These are phyloP conservation scores for Bacidia gigantensis DNA, from an alignment of 495 filamentous ascomycete species.

Conservation along the genomic window DNA sequence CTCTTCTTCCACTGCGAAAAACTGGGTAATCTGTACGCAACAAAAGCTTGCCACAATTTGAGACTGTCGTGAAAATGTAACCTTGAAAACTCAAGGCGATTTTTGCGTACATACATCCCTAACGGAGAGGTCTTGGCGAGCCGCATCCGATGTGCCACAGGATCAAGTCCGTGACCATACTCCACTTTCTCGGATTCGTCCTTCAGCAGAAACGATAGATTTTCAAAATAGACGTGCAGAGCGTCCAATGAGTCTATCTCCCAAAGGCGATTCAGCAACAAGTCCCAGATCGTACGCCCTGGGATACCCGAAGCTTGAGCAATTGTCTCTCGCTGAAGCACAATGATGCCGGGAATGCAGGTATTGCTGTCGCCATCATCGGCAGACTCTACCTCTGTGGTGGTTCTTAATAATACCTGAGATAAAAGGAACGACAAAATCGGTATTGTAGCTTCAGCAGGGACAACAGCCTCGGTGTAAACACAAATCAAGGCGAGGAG, in stretches of 20 bases:
- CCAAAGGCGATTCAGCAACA: slow-evolving; percentile 76
- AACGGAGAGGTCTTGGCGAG: slow-evolving; percentile 60
- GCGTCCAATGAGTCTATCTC: slow-evolving; percentile 65
- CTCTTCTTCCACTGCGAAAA: slow-evolving; percentile 53
- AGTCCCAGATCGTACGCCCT: slow-evolving; percentile 71
- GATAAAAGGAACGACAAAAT: slow-evolving; percentile 75
- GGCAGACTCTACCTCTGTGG: slow-evolving; percentile 10
- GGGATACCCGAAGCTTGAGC: slow-evolving; percentile 51
- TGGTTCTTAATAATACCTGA: slow-evolving; percentile 36
- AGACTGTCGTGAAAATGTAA: slow-evolving; percentile 65
- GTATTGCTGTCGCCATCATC: slow-evolving; percentile 20
- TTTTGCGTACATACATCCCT: slow-evolving; percentile 68
- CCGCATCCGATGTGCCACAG: slow-evolving; percentile 28
- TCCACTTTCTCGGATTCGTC: slow-evolving; percentile 43
- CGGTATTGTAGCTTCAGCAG: slow-evolving; percentile 62
- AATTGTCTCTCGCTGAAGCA: slow-evolving; percentile 51
- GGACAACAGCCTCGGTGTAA: slow-evolving; percentile 61
- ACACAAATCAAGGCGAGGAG: slow-evolving; percentile 68
- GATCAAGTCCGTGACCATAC: slow-evolving; percentile 32
- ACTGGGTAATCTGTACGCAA: slow-evolving; percentile 65
- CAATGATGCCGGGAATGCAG: slow-evolving; percentile 38
- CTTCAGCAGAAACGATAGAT: slow-evolving; percentile 40
- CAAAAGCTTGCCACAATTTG: slow-evolving; percentile 66
- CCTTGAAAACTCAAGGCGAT: slow-evolving; percentile 64
- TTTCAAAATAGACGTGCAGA: slow-evolving; percentile 53